Evolutionary conservation across 179 eudicot species (phyloP), one percentile per base, ranked within the genome.

Genomic region (Sideroxylon spinosum): DNA sequence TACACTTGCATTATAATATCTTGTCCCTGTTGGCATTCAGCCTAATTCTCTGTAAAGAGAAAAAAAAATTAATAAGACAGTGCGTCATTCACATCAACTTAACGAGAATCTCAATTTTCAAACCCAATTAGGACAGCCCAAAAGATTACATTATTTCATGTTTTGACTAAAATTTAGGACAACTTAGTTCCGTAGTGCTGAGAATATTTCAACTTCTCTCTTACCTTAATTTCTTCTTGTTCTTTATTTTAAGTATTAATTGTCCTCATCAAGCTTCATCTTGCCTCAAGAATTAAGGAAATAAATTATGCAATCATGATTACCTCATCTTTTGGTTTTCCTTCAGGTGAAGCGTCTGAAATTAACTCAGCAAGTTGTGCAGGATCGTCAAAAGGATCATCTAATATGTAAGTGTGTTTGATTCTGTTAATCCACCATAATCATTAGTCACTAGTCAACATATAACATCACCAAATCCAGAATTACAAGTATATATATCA

Each of bases 321-420:
- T 87, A 91, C 98, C 95, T 95, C 99, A 23, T 86, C 94, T 83
- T 88, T 92, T 52, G 98, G 97, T 79, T 89, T 93, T 80, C 98
- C 99, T 89, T 93, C 98, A 22, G 98, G 98, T 14, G 98, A 93
- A 77, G 92, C 90, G 86, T 92, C 94, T 49, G 99, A 97, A 60
- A 95, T 86, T 60, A 92, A 81, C 66, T 85, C 97, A 28, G 88
- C 70, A 64, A 95, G 88, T 74, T 87, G 91, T 12, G 89, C 73
- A 76, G 95, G 99, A 84, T 95, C 99, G 37, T 93, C 98, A 78
- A 93, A 95, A 80, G 98, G 98, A 87, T 95, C 98, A 49, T 90
- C 96, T 69, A 95, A 86, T 76, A 92, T 78, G 79, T 93, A 93
- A 22, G 97, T 92, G 86, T 95, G 98, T 72, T 95, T 95, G 80